These are phyloP conservation scores for Exophiala xenobiotica DNA, from an alignment of 2,329 filamentous ascomycete species.

Conservation along the genomic window DNA sequence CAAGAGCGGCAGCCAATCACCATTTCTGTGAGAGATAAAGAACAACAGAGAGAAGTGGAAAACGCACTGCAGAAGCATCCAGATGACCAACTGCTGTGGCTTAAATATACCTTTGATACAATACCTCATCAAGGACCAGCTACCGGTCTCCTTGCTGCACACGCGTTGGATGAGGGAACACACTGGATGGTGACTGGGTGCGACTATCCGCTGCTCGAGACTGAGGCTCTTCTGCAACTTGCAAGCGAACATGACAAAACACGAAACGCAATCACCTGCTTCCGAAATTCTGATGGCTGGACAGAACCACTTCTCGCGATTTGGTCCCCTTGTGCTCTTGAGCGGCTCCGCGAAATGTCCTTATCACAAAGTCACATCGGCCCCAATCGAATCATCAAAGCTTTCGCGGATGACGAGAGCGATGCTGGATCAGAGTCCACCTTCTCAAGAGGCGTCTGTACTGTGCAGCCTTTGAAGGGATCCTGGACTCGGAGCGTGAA, in stretches of 20 bases:
- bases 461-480: neutral
- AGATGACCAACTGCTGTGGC: constrained; percentile 14
- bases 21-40: constrained; percentile 1
- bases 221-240: constrained; percentile 33
- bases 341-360: neutral
- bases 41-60: constrained; percentile 26
- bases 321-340: constrained; percentile 37
- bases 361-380: neutral
- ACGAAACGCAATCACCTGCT: constrained; percentile 37
- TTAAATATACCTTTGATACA: constrained; percentile 13
- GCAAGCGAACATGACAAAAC: constrained; percentile 22
- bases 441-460: neutral
- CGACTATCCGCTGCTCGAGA: constrained; percentile 37
- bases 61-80: constrained; percentile 30
- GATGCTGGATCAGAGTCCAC: neutral
- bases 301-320: constrained; percentile 40
- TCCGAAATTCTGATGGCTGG: constrained; percentile 33
- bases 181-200: constrained; percentile 38
- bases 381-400: neutral
- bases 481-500: constrained; percentile 25
- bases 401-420: neutral
- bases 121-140: constrained; percentile 28
- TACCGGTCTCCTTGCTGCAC: constrained; percentile 36
- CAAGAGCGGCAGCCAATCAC: constrained; percentile 6
- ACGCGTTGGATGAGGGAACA: constrained; percentile 29